Evolutionary conservation across 2,329 filamentous ascomycete species (phyloP), one percentile per base, ranked within the genome.

Genomic region (Delphinella strobiligena): DNA sequence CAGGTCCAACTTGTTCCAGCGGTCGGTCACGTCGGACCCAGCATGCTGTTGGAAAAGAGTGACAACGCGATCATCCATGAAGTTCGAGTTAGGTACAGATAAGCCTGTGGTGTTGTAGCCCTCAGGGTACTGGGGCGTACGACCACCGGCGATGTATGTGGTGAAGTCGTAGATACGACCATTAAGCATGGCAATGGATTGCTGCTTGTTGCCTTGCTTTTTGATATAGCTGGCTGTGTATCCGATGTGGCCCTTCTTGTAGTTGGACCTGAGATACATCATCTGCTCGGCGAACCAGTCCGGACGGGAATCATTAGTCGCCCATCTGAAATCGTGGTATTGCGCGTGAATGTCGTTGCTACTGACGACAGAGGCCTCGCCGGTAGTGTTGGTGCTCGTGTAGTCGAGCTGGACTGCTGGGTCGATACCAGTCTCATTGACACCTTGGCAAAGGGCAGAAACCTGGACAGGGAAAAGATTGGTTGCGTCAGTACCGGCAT

Each of bases 251-350:
- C 91, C 91, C 60, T 93, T 93, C 62, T 82, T 81, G 68, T 82
- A 96, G 49, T 78, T 80, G 22, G 75, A 62, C 50, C 80, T 82
- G 38, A 98, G 66, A 58, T 78, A 76, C 22, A 78, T 70, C 73
- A 95, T 86, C 58, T 88, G 79, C 63, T 98, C 85, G 42, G 72
- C 80, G 64, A 89, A 96, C 91, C 91, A 98, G 55, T 94, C 86
- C 2, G 80, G 78, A 9, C 88, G 80, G 37, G 74, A 80, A 55
- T 94, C 84, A 48, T 87, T 85, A 24, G 74, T 85, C 54, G 75
- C 87, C 54, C 73, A 78, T 43, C 91, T 78, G 74, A 98, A 98
- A 58, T 98, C 91, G 54, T 98, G 91, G 57, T 93, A 98, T 46
- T 74, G 66, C 16, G 78, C 67, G 54, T 95, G 93, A 16, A 69